Base-by-base conservation (phyloP, 176 grass and related monocot genomes). In the Aegilops longissima region DNA sequence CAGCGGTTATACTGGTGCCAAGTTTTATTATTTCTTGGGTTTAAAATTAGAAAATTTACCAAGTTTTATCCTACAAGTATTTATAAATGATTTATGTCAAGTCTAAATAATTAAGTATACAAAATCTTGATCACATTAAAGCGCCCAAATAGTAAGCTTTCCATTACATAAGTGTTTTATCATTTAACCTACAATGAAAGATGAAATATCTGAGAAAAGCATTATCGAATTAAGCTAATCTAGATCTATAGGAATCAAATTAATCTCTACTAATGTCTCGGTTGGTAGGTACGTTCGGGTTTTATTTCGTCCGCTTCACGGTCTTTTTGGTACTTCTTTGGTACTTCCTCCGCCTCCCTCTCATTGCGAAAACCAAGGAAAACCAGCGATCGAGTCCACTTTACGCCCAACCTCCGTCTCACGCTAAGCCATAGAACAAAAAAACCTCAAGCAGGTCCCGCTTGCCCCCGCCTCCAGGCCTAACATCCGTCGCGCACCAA, bases 181-280 rank as follows among this genome's bases (percentile, higher is more conserved):
- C 39, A 74, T 77, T 29, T 75, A 29, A 49, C 21, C 36, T 73
- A 73, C 70, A 30, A 72, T n/a, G 9, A 17, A 75, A 51, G 11
- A 75, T 45, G 68, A 70, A 75, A 49, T 75, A 29, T 4, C 29
- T 24, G 18, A 42, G 72, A 30, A 75, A 75, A 29, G 23, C 14
- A 16, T 21, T 75, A 75, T 14, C 49, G 42, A 73, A 73, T 71
- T 39, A 71, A 74, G 23, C 71, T 47, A 74, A 74, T 69, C 71
- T 21, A 74, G 12, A 74, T 45, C 40, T 47, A 42, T 45, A 24
- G 44, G 71, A 74, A 47, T 74, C 12, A 16, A 47, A 45, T 4
- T 47, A 74, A 74, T n/a, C n/a, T n/a, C n/a, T n/a, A n/a, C n/a
- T n/a, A n/a, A n/a, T n/a, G n/a, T n/a, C n/a, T n/a, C n/a, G n/a